Percentiles rank a stretch among this genome's conserved stretches.
These are phyloP conservation scores for Sungouiozyma ichnusensis DNA, from an alignment of 805 yeast species.

Conservation along the genomic window DNA sequence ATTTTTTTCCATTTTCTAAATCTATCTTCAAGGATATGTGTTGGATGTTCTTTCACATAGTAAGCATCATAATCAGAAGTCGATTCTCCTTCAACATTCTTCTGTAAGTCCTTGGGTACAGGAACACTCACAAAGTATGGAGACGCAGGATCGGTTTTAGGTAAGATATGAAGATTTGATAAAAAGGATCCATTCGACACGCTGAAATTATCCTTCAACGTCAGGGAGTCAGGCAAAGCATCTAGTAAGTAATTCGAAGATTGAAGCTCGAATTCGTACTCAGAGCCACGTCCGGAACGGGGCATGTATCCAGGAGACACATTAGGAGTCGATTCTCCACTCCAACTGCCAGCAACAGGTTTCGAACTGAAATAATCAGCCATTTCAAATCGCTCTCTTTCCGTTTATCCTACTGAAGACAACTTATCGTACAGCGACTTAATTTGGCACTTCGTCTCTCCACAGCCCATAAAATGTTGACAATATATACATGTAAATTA, in stretches of 20 bases:
- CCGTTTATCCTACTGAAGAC: too few species aligned
- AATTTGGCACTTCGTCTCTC: too few species aligned
- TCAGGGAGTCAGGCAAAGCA: conserved; percentile 10
- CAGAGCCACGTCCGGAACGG: conserved; percentile 10
- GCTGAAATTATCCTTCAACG: conserved; percentile 5
- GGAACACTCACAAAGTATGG: conserved; percentile 29
- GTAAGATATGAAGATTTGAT: conserved; percentile 11
- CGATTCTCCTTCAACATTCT: neutral
- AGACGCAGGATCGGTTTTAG: conserved; percentile 22
- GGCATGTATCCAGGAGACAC: neutral
- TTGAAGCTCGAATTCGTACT: conserved; percentile 3
- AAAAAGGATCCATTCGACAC: neutral
- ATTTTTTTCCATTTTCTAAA: conserved; percentile 76
- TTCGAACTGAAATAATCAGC: conserved; percentile 17
- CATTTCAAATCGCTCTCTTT: conserved; percentile 9
- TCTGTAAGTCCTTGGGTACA: conserved; percentile 16
- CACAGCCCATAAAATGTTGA: neutral
- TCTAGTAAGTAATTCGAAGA: conserved; percentile 21
- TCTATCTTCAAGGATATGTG: conserved; percentile 68
- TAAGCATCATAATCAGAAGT: conserved; percentile 10
- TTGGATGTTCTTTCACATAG: conserved; percentile 43
- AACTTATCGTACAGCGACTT: too few species aligned
- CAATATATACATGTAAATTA: neutral
- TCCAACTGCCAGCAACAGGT: conserved; percentile 2
- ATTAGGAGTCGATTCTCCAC: neutral